Conservation (phyloP, 2,329 filamentous ascomycete genomes). For the Ceratocystis papillata region DNA sequence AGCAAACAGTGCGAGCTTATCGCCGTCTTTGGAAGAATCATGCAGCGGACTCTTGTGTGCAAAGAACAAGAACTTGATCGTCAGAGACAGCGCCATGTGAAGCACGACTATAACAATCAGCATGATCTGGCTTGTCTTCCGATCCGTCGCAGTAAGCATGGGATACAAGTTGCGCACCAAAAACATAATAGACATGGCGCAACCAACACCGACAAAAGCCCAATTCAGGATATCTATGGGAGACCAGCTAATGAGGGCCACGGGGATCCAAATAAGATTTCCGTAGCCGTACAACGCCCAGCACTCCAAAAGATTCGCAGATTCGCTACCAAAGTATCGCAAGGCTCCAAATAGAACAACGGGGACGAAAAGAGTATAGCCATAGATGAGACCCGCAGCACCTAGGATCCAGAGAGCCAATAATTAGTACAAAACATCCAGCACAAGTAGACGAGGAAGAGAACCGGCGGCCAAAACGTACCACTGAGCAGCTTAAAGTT, state of each 20-base stretch:
- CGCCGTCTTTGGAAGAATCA: neutral
- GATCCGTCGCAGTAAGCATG: constrained; percentile 83
- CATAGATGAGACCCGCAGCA: constrained; percentile 86
- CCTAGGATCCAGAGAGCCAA: constrained; percentile 36
- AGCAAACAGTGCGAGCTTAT: constrained; percentile 1
- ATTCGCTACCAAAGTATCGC: constrained; percentile 91
- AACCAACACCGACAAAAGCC: constrained; percentile 80
- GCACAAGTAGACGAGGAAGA: neutral
- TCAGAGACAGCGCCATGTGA: constrained; percentile 80
- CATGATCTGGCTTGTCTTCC: constrained; percentile 79
- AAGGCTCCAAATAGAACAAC: constrained; percentile 75
- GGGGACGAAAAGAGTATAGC: constrained; percentile 83
- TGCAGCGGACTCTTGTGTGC: constrained; percentile 56
- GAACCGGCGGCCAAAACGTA: constrained; percentile 32
- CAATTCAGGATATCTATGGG: constrained; percentile 80
- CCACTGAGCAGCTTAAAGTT: constrained; percentile 84
- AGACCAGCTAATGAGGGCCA: constrained; percentile 85
- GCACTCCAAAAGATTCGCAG: constrained; percentile 86
- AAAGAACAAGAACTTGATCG: constrained; percentile 96
- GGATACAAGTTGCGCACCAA: constrained; percentile 79
- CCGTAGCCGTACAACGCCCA: constrained; percentile 92
- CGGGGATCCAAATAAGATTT: constrained; percentile 94
- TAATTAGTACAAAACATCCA: neutral
- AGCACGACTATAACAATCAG: constrained; percentile 72
- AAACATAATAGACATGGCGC: constrained; percentile 72